Base-by-base conservation (phyloP, 2,329 filamentous ascomycete species). In the Xylariaceae sp. region DNA sequence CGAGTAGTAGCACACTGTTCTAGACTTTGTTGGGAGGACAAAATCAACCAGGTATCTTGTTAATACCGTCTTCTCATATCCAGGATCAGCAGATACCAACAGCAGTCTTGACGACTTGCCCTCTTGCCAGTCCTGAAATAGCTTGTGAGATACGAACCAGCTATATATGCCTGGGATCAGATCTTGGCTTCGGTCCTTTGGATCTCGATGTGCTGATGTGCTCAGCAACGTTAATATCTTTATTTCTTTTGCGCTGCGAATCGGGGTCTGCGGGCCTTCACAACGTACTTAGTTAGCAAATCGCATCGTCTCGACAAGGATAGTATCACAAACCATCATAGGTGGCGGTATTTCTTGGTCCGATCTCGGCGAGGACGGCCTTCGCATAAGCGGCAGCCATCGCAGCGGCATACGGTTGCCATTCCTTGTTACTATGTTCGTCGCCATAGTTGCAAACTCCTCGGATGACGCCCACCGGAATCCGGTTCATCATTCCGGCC, bases 41-140 rank as follows among this genome's bases (percentile, higher is more conserved):
- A 59, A 15, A 22, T 76, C 71, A 0, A 71, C 60, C 1, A 76
- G 54, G 32, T 67, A 64, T 53, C 60, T 72, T 12, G 70, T 64
- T 1, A 76, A 56, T 7, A 76, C 74, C 0, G 74, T 75, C 56
- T 76, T 76, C 8, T 73, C 74, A 40, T 71, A 74, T 0, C 74
- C 74, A 2, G 74, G 74, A 49, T 75, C 68, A 21, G 50, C 49
- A n/a, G 54, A 56, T 5, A 53, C 54, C 44, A 39, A 55, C 36
- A 56, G 37, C 26, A 62, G 34, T 63, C 61, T 16, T 15, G 32
- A 34, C 9, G 32, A 34, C 32, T 34, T 15, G 32, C 32, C 12
- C 32, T 15, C 32, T 34, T 12, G 32, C 32, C 32, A 34, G 32
- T 34, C 32, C 5, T 2, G 32, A 34, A 34, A 34, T 5, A 34